Base-by-base conservation (phyloP, 805 yeast genomes). In the Cyberlindnera meyerae region DNA sequence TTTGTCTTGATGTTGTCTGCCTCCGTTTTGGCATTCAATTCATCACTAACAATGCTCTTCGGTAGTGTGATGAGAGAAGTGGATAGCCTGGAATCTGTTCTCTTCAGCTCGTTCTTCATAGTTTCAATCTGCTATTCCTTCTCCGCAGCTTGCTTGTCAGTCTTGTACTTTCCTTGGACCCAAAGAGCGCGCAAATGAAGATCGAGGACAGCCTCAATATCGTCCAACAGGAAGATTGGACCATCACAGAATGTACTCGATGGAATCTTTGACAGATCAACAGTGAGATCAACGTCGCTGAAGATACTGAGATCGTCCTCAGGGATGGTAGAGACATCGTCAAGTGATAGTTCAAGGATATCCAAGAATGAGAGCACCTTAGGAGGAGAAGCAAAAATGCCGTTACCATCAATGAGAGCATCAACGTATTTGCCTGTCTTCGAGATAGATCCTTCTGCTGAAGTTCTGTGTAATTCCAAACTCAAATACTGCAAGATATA, bases 301-400 rank as follows among this genome's bases (percentile, higher is more conserved):
- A 45, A 45, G 11, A 43, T 11, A 3, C 20, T 12, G 31, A 45
- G 29, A 5, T 38, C 32, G 13, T 33, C 39, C 13, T 43, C 45
- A 8, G 49, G 37, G 14, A 42, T 45, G 20, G 64, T 46, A 18
- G 65, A 60, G 13, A 66, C 63, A 36, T 65, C 67, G 16, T 71
- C 73, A 37, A 71, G 63, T 34, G 71, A 66, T 46, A 77, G 77
- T 49, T 82, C 84, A 34, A 84, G 60, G 5, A 81, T 65, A 58
- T 86, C 95, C 49, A 89, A 64, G 41, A 82, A 78, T 24, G 79
- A 73, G 37, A 87, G 65, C 2, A 85, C 63, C 42, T 75, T 79
- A 0, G 90, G 81, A 1, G 87, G 71, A 2, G 82, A 83, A 39
- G 72, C 61, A 18, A 73, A 63, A 42, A 66, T 69, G 13, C 71